These are phyloP conservation scores for Candida succiphila DNA, from an alignment of 805 yeast genomes.

Conservation along the genomic window DNA sequence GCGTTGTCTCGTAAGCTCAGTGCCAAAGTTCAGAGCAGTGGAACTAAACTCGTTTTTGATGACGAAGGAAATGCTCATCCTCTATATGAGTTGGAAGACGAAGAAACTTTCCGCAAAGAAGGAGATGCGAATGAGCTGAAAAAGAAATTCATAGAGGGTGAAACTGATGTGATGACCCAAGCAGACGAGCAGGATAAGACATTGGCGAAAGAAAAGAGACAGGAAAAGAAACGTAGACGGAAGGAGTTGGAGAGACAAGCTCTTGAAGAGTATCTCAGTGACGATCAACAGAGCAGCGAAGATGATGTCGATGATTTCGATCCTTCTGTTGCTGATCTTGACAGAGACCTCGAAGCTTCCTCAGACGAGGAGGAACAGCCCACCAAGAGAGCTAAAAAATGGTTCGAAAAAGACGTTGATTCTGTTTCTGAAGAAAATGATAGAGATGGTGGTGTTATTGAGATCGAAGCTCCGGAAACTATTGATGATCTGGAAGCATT, in stretches of 20 bases:
- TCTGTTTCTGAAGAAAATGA: slow-evolving; percentile 6
- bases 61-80: slow-evolving; percentile 94
- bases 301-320: slow-evolving; percentile 22
- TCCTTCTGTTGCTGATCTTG: slow-evolving; percentile 28
- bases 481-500: slow-evolving; percentile 90
- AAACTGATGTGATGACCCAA: slow-evolving; percentile 54
- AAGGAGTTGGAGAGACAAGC: slow-evolving; percentile 62
- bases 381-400: slow-evolving; percentile 30
- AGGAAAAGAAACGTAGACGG: slow-evolving; percentile 83
- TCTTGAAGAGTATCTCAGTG: slow-evolving; percentile 28
- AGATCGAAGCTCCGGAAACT: slow-evolving; percentile 81
- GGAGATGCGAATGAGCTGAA: slow-evolving; percentile 64
- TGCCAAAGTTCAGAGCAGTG: slow-evolving; percentile 47
- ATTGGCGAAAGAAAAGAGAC: slow-evolving; percentile 64
- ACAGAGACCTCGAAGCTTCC: slow-evolving; percentile 32
- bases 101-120: slow-evolving; percentile 66
- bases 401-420: slow-evolving; percentile 32
- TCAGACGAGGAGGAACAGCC: slow-evolving; percentile 24
- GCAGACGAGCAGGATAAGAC: slow-evolving; percentile 75
- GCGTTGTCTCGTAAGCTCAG: slow-evolving; percentile 82
- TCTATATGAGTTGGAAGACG: slow-evolving; percentile 82
- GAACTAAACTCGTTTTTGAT: slow-evolving; percentile 78
- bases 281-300: too few species aligned
- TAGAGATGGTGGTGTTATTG: slow-evolving; percentile 35
- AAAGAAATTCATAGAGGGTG: slow-evolving; percentile 54